phyloP scores from a whole-genome alignment of 495 filamentous ascomycete species.

The Neurospora tetrasperma region DNA sequence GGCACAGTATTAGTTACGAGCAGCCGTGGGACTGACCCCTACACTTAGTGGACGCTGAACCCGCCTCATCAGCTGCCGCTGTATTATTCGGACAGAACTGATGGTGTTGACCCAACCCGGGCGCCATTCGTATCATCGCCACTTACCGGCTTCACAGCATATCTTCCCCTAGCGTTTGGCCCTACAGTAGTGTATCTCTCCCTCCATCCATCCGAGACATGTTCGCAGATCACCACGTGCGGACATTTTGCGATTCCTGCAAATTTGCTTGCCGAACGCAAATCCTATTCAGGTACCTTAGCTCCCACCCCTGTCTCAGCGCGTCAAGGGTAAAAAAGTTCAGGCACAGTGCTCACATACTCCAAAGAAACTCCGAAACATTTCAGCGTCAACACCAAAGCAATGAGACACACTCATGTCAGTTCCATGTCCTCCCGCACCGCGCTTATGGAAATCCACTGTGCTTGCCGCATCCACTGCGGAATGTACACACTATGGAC shows the following conservation, averaged over 20 bases:
- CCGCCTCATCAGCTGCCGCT: neutral
- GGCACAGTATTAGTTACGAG: neutral
- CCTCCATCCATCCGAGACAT: neutral
- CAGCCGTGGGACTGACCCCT: neutral
- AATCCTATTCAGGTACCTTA: neutral
- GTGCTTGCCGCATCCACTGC: neutral
- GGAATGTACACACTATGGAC: neutral
- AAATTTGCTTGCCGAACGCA: no score
- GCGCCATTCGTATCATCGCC: neutral
- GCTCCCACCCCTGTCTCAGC: neutral
- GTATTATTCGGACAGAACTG: neutral
- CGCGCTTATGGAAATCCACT: neutral
- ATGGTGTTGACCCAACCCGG: neutral
- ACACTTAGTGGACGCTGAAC: neutral
- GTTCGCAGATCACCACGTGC: neutral
- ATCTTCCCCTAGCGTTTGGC: neutral
- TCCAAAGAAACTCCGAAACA: neutral
- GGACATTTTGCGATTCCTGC: neutral
- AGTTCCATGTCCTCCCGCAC: neutral
- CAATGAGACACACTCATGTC: neutral
- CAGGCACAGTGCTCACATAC: neutral
- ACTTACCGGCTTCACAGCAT: neutral
- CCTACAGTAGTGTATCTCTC: no score
- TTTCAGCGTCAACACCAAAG: neutral
- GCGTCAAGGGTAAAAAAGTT: neutral